Percentiles rank a stretch among this genome's conserved stretches.
These are phyloP conservation scores for Chernovozyma aurita DNA, from an alignment of 1,139 yeast genomes.

Conservation along the genomic window DNA sequence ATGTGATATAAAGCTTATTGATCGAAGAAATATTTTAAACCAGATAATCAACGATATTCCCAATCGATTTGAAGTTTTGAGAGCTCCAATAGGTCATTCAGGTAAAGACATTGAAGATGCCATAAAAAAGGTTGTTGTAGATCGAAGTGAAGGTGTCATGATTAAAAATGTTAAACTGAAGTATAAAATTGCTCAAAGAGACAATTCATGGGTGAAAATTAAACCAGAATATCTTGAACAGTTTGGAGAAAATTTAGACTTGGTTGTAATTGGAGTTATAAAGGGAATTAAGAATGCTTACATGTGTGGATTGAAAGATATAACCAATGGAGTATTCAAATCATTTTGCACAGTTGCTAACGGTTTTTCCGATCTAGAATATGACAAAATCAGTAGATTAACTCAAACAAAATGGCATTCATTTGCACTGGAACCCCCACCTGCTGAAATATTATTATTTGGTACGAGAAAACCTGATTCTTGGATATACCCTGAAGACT, in stretches of 20 bases:
- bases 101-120: slow-evolving; percentile 53
- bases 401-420: slow-evolving; percentile 63
- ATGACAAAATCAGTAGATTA: slow-evolving; percentile 49
- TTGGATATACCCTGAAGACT: slow-evolving; percentile 78
- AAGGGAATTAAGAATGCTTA: slow-evolving; percentile 72
- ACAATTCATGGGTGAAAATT: slow-evolving; percentile 72
- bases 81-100: slow-evolving; percentile 37
- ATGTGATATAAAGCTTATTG: slow-evolving; percentile 48
- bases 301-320: slow-evolving; percentile 62
- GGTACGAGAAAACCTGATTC: slow-evolving; percentile 61
- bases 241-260: slow-evolving; percentile 82
- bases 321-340: slow-evolving; percentile 26
- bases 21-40: slow-evolving; percentile 51
- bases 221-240: slow-evolving; percentile 88
- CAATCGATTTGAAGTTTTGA: slow-evolving; percentile 54
- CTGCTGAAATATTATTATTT: slow-evolving; percentile 44
- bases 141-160: slow-evolving; percentile 78
- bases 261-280: slow-evolving; percentile 72
- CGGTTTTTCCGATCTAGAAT: slow-evolving; percentile 69
- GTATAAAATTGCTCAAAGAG: slow-evolving; percentile 59
- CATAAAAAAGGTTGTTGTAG: slow-evolving; percentile 54
- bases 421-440: slow-evolving; percentile 33
- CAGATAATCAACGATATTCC: slow-evolving; percentile 45
- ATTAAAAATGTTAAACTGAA: slow-evolving; percentile 59
- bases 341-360: slow-evolving; percentile 82